Evolutionary conservation across 768 basidiomycete species (phyloP), one percentile per base, ranked within the genome.

Genomic region (Trametes punicea): DNA sequence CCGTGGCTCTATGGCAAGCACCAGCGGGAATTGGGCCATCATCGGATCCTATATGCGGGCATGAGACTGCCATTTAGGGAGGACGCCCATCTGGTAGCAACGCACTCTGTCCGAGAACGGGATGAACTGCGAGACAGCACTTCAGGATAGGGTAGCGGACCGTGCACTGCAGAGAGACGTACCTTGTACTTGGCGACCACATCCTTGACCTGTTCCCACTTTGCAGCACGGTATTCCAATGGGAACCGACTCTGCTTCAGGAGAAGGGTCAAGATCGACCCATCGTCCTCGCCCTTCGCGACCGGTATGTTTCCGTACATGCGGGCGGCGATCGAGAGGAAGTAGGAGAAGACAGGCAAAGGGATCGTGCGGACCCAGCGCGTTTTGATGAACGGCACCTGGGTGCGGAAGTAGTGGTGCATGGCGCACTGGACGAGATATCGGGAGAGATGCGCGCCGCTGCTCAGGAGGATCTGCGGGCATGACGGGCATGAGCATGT

Each of bases 361-460:
- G 82, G 74, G 46, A 90, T 75, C 25, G 77, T 79, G 64, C 87
- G 80, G 61, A 85, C 86, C 88, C 88, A 91, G 21, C 73, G 72
- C 1, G 84, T 80, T 71, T 89, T 89, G 70, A 90, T 81, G 61
- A 90, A 91, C 57, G 87, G 85, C 26, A 81, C 73, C 57, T 82
- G 81, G 2, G 85, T 81, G 59, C 84, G 80, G 68, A 88, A 91
- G 67, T 83, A 89, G 66, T 90, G 89, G 57, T 90, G 88, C 50
- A 86, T 82, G 31, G 88, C 85, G 49, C 87, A 78, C 70, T 91
- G 89, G 42, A 85, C 77, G 44, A 91, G 77, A 71, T 91, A 91
- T 45, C 89, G 81, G 59, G 88, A 90, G 59, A 90, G 69, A 65
- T 88, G 86, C 51, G 87, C 88, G 51, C 88, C 88, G 63, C 87